Percentiles rank a stretch among this genome's conserved stretches.
phyloP scores from a whole-genome alignment of 2,329 filamentous ascomycete species.

The Fusarium sp. region DNA sequence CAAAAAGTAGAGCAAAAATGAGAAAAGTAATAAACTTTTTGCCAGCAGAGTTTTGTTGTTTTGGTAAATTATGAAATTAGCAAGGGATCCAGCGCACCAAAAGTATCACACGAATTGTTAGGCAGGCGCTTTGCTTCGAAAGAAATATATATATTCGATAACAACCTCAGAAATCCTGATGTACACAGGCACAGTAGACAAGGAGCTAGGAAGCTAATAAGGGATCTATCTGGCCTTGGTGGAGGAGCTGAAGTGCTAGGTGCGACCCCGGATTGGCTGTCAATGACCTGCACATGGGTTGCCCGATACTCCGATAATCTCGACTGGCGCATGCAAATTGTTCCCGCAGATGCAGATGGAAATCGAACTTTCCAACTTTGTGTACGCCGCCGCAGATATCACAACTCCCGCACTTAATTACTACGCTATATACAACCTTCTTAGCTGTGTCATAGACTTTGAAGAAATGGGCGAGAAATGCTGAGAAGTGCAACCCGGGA shows the following conservation, averaged over 20 bases:
- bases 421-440: neutral
- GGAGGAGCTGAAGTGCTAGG: neutral
- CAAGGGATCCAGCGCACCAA: neutral
- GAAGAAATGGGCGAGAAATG: constrained; percentile 51
- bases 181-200: neutral
- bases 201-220: neutral
- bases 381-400: neutral
- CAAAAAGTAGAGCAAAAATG: constrained; percentile 19
- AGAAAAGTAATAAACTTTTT: constrained; percentile 1
- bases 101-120: neutral
- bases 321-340: constrained; percentile 42
- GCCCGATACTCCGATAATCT: constrained; percentile 24
- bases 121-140: neutral
- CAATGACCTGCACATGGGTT: neutral
- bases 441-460: neutral
- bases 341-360: neutral
- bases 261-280: constrained; percentile 6
- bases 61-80: neutral
- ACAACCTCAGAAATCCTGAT: neutral
- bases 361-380: neutral
- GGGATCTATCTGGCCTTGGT: neutral
- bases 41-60: neutral
- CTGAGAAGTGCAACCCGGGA: constrained; percentile 48
- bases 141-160: neutral
- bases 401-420: neutral